These are phyloP conservation scores for Acmispon strigosus DNA, from an alignment of 306 rosid species.

Conservation along the genomic window DNA sequence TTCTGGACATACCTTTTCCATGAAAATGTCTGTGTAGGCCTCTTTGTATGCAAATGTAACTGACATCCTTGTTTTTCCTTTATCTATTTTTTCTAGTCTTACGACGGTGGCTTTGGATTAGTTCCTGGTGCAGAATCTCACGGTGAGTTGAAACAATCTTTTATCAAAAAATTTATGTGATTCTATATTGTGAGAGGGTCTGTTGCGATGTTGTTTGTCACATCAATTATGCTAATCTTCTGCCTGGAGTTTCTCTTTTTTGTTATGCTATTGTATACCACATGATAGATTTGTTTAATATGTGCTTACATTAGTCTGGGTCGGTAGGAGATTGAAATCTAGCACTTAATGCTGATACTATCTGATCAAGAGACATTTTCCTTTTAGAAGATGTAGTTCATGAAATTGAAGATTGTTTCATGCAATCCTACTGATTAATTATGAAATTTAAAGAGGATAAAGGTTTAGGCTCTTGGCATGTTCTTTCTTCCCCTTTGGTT, in stretches of 20 bases:
- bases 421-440: background rate
- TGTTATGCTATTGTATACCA: background rate
- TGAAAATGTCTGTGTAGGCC: background rate
- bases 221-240: background rate
- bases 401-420: background rate
- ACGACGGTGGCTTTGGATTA: conserved; percentile 97
- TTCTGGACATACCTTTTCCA: background rate
- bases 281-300: conserved; percentile 4
- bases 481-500: background rate
- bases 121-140: conserved; percentile 95
- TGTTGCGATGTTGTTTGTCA: background rate
- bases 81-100: conserved; percentile 47
- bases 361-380: background rate
- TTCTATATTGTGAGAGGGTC: background rate
- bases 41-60: background rate
- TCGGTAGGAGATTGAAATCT: background rate
- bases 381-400: background rate
- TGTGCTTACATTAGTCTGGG: background rate
- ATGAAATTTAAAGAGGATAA: background rate
- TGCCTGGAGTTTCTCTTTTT: background rate
- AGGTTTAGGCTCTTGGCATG: background rate
- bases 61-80: conserved; percentile 14
- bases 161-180: background rate
- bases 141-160: conserved; percentile 55
- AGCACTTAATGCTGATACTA: background rate